Base-by-base conservation (phyloP, 352 stramenopile genomes). In the Phytophthora sojae region DNA sequence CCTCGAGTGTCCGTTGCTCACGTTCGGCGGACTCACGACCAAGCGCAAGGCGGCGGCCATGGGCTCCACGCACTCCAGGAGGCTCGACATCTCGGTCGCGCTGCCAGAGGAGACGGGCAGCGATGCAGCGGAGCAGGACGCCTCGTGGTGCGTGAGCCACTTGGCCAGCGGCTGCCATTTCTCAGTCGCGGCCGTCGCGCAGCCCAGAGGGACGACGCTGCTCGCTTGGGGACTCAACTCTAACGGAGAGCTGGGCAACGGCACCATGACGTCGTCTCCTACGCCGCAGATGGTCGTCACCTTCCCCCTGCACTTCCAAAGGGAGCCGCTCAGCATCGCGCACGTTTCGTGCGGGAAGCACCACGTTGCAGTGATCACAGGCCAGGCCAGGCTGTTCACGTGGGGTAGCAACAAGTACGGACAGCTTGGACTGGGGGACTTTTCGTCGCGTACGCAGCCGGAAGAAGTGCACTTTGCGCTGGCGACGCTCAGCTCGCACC, bases 331-430 rank as follows among this genome's bases (percentile, higher is more conserved):
- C n/a, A 73, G 63, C 2, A 69, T 93, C 26, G 32, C 80, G 9
- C 75, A 79, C 12, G 62, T 94, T 11, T 86, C 81, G 11, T 95
- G 88, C 29, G 86, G 88, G 3, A 92, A 94, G 67, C 85, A 93
- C 57, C 88, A 95, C 67, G 78, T 73, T 0, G 85, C 83, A 44
- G 74, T 92, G 21, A 76, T 90, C 21, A 95, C 85, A 4, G 76
- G 73, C 14, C 73, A 86, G 21, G 83, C 86, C 0, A 76, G 73
- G 23, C 75, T 95, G 1, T 94, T 91, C 60, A 93, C 86, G 14
- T 95, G 88, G 84, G 84, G 88, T 14, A 82, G 77, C 64, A 93
- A 91, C 71, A 92, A 92, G 55, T 85, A 88, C 57, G 87, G 85
- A 9, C 87, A 95, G 35, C 72, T 95, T 1, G 87, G 87, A 0